Percentiles rank a stretch among this genome's conserved stretches.
These are phyloP conservation scores for Flaveria sonorensis DNA, from an alignment of 129 eudicot species.

Conservation along the genomic window DNA sequence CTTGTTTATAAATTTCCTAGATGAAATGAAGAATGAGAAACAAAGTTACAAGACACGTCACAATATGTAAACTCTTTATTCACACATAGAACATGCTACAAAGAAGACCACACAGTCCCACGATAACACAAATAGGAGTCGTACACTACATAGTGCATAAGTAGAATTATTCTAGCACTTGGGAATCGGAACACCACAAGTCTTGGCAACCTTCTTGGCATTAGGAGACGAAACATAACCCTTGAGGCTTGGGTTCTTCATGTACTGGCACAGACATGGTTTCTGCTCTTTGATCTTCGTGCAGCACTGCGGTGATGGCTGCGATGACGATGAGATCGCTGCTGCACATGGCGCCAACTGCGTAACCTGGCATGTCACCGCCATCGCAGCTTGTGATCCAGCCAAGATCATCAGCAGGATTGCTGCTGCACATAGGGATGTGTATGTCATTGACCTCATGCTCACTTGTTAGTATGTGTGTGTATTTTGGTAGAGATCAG, in stretches of 20 bases:
- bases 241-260: conserved; percentile 21
- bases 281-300: conserved; percentile 14
- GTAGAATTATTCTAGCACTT: conserved; percentile 19
- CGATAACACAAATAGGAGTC: not conserved
- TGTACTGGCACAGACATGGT: conserved; percentile 22
- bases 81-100: not conserved
- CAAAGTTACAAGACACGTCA: not conserved
- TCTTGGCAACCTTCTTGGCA: conserved; percentile 21
- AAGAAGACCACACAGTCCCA: not conserved
- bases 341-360: conserved; percentile 21
- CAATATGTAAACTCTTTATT: not conserved
- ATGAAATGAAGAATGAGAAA: not conserved
- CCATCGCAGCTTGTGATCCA: conserved; percentile 6
- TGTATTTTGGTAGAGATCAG: not conserved
- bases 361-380: conserved; percentile 27
- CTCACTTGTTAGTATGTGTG: not conserved
- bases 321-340: not conserved
- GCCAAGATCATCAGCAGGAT: conserved; percentile 16
- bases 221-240: conserved; percentile 21
- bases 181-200: conserved; percentile 21
- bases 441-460: conserved; percentile 11
- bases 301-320: conserved; percentile 14
- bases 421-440: not conserved
- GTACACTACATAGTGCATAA: conserved; percentile 11
- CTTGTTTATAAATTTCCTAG: too few species aligned